Percentiles rank a stretch among this genome's conserved stretches.
These are phyloP conservation scores for Cornus suecica DNA, from an alignment of 148 eudicot genomes.

Conservation along the genomic window DNA sequence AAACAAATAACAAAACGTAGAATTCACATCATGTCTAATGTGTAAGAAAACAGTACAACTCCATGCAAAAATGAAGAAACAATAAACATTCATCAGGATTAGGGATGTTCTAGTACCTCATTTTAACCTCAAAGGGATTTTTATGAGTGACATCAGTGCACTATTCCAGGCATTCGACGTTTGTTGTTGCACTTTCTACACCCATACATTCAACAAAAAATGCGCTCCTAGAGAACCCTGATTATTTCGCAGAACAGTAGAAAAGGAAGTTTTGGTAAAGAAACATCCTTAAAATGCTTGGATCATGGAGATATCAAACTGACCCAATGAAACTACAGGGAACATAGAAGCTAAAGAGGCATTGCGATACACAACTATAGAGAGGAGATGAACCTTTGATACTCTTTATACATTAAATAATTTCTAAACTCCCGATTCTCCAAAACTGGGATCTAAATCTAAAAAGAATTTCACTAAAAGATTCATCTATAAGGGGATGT, in stretches of 20 bases:
- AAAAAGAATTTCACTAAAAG: not conserved
- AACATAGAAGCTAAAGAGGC: not conserved
- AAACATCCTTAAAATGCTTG: not conserved
- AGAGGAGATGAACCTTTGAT: slow-evolving; percentile 1
- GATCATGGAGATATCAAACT: not conserved
- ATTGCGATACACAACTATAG: too few species aligned
- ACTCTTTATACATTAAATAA: not conserved
- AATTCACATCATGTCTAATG: too few species aligned
- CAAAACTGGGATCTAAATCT: slow-evolving; percentile 12
- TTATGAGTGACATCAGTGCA: not conserved
- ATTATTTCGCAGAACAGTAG: not conserved
- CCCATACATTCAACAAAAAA: not conserved
- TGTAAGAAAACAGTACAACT: not conserved
- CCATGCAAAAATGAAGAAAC: not conserved
- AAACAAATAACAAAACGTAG: too few species aligned
- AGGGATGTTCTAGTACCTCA: not conserved
- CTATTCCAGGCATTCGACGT: not conserved
- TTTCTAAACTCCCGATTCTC: not conserved
- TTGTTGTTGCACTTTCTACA: not conserved
- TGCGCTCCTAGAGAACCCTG: not conserved
- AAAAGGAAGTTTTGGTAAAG: not conserved
- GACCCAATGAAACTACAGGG: not conserved
- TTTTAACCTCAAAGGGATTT: not conserved
- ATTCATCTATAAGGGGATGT: not conserved
- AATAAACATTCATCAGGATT: not conserved